Percentiles rank a stretch among this genome's conserved stretches.
These are phyloP conservation scores for Skeletonema potamos DNA, from an alignment of 108 stramenopile species.

Conservation along the genomic window DNA sequence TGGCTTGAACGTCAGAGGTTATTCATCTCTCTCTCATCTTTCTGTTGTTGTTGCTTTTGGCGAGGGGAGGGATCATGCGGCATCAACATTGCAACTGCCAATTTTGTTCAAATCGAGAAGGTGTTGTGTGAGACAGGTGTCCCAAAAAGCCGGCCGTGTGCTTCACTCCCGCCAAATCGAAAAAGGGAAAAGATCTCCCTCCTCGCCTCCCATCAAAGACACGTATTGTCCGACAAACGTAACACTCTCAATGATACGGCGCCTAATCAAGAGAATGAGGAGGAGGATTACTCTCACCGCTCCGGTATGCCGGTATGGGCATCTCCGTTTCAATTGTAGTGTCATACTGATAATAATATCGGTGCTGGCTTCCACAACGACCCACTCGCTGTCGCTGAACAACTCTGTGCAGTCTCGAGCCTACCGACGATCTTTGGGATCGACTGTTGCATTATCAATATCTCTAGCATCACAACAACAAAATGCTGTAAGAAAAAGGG, in stretches of 20 bases:
- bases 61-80: neutral
- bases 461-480: neutral
- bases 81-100: neutral
- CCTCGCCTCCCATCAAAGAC: no score
- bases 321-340: neutral
- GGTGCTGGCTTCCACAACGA: neutral
- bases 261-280: neutral
- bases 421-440: neutral
- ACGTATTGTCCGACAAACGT: no score
- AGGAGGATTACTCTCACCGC: neutral
- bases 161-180: neutral
- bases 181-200: no score
- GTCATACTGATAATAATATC: neutral
- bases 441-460: neutral
- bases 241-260: no score
- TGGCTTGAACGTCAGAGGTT: neutral
- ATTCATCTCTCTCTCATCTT: no score
- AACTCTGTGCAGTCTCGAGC: neutral
- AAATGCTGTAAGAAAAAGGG: neutral
- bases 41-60: neutral
- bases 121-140: neutral
- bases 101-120: neutral
- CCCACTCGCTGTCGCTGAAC: neutral
- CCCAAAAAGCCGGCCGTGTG: neutral
- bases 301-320: neutral